A percentile compares a stretch with the other conserved stretches of the same genome.
phyloP scores from a whole-genome alignment of 129 eudicot species.

The Pseudognaphalium luteoalbum region DNA sequence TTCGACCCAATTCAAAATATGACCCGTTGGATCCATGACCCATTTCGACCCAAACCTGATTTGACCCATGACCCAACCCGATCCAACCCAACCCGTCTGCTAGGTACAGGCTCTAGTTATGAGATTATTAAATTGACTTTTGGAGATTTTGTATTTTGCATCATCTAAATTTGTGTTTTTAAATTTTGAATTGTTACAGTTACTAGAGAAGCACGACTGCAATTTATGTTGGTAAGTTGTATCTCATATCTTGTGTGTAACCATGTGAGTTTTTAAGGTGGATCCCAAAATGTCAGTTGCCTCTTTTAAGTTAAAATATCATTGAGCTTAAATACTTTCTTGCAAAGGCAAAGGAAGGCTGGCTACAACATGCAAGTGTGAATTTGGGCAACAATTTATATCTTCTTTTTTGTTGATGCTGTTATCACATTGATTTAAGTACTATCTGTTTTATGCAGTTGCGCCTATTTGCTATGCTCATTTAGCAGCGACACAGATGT shows the following conservation, averaged over 20 bases:
- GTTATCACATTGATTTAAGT: not conserved
- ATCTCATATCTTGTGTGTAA: not conserved
- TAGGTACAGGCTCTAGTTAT: not conserved
- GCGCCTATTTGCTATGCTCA: constrained; percentile 83
- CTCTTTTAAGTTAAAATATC: not conserved
- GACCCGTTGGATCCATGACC: too few relatives aligned
- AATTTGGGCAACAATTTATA: not conserved
- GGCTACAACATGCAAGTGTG: not conserved
- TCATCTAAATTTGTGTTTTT: not conserved
- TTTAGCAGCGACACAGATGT: constrained; percentile 72
- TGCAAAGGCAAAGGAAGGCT: not conserved
- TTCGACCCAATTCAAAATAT: too few relatives aligned
- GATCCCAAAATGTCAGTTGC: not conserved
- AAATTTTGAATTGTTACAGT: constrained; percentile 39
- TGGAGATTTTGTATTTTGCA: not conserved
- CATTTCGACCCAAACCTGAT: too few relatives aligned
- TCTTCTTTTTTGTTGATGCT: not conserved
- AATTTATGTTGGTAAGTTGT: constrained; percentile 69
- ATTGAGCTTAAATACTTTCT: too few relatives aligned
- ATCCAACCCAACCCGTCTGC: too few relatives aligned
- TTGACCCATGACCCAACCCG: too few relatives aligned
- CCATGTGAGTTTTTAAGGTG: not conserved
- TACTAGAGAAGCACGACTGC: constrained; percentile 94
- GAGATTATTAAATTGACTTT: not conserved
- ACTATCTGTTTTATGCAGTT: constrained; percentile 33